These are phyloP conservation scores for Rhizopogon parksii DNA, from an alignment of 1,284 basidiomycete species.

Conservation along the genomic window DNA sequence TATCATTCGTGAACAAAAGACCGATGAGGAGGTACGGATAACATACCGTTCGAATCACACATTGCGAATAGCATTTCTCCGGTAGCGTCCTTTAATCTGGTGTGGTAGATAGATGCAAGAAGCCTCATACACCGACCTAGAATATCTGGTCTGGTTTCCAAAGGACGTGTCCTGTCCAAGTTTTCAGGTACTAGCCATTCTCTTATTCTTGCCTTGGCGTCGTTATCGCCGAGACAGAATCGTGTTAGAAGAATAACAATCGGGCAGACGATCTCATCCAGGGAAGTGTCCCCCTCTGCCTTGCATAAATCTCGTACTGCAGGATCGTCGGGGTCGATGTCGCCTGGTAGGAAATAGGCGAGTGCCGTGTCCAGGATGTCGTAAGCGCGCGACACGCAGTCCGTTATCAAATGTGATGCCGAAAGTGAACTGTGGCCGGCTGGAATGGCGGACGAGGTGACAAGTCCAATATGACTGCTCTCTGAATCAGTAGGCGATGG, in stretches of 20 bases:
- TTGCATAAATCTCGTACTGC: conserved; percentile 46
- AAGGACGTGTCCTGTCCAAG: conserved; percentile 68
- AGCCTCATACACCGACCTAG: conserved; percentile 79
- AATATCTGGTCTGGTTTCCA: conserved; percentile 66
- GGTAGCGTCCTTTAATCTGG: conserved; percentile 61
- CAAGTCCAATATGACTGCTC: conserved; percentile 54
- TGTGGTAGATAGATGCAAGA: conserved; percentile 66
- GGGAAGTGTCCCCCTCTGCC: conserved; percentile 41
- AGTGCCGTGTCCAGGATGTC: conserved; percentile 61
- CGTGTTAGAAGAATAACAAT: conserved; percentile 68
- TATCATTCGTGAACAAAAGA: conserved; percentile 1
- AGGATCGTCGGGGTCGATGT: conserved; percentile 54
- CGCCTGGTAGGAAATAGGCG: conserved; percentile 59
- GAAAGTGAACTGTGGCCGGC: conserved; percentile 27
- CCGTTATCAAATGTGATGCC: conserved; percentile 24
- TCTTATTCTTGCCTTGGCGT: conserved; percentile 48
- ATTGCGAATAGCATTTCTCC: conserved; percentile 84
- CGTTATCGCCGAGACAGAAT: conserved; percentile 57
- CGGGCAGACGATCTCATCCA: conserved; percentile 76
- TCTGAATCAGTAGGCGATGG: conserved; percentile 29
- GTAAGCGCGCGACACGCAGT: conserved; percentile 56
- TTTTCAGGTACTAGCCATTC: conserved; percentile 66
- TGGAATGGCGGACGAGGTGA: conserved; percentile 47
- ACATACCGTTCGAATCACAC: conserved; percentile 73
- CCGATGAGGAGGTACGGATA: neutral